Conservation (phyloP, 2,329 filamentous ascomycete genomes). For the Cladosporium colombiae region DNA sequence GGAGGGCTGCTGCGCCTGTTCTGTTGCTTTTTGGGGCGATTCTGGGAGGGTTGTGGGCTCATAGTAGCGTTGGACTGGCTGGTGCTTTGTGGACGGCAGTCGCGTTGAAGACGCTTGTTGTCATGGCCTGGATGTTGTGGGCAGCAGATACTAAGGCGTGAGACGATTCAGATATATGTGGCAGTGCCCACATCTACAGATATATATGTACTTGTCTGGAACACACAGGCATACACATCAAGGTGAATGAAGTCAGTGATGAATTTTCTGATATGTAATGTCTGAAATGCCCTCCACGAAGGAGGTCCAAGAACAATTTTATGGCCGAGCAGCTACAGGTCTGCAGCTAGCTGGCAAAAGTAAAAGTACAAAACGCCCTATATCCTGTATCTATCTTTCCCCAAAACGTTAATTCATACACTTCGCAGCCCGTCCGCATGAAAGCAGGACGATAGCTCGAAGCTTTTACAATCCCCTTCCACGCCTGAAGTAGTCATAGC, state of each 20-base stretch:
- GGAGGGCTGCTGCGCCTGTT: slow-evolving; percentile 53
- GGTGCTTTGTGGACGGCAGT: slow-evolving; percentile 55
- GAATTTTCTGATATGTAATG: not conserved
- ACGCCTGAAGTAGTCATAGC: slow-evolving; percentile 43
- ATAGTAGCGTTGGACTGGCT: slow-evolving; percentile 53
- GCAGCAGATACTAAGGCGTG: slow-evolving; percentile 33
- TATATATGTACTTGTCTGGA: not conserved
- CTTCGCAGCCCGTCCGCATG: not conserved
- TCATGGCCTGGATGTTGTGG: slow-evolving; percentile 47
- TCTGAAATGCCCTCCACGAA: not conserved
- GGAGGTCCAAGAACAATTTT: not conserved
- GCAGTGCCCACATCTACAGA: not conserved
- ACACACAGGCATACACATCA: not conserved
- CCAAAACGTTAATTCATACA: slow-evolving; percentile 10
- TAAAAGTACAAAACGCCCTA: slow-evolving; percentile 9
- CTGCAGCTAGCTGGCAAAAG: not conserved
- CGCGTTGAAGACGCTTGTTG: slow-evolving; percentile 42
- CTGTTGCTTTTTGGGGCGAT: slow-evolving; percentile 56
- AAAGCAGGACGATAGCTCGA: not conserved
- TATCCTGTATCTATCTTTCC: slow-evolving; percentile 8
- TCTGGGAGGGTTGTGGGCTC: slow-evolving; percentile 56
- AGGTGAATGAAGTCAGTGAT: not conserved
- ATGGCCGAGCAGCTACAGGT: not conserved
- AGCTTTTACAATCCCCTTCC: slow-evolving; percentile 25
- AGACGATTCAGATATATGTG: not conserved